These are phyloP conservation scores for Penicillium janthinellum DNA, from an alignment of 2,329 filamentous ascomycete species.

Conservation along the genomic window DNA sequence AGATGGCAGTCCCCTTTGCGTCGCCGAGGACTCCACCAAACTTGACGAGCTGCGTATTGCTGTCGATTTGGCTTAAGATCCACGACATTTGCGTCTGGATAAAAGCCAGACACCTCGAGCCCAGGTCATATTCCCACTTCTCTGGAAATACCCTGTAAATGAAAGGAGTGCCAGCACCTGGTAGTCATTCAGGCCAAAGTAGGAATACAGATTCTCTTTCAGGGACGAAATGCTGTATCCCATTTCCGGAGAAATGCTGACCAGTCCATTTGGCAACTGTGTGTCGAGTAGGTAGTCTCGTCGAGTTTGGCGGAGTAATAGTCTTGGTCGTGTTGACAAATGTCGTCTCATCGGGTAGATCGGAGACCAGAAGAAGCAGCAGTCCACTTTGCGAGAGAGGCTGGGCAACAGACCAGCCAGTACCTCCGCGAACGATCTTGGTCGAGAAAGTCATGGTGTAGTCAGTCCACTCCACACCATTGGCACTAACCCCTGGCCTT, in stretches of 20 bases:
- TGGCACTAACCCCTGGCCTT: too few species aligned
- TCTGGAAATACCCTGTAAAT: neutral
- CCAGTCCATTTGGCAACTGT: constrained; percentile 11
- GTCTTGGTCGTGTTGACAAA: constrained; percentile 9
- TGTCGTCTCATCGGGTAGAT: constrained; percentile 7
- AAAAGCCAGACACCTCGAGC: neutral
- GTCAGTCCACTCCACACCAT: neutral
- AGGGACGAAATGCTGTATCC: constrained; percentile 11
- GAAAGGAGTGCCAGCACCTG: constrained; percentile 7
- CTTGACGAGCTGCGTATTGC: neutral
- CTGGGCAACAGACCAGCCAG: neutral
- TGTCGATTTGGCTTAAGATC: neutral
- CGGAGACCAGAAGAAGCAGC: constrained; percentile 7
- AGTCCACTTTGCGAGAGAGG: constrained; percentile 1
- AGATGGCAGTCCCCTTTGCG: constrained; percentile 15
- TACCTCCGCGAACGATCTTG: neutral
- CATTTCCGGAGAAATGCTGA: constrained; percentile 16
- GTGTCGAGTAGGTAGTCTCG: constrained; percentile 17
- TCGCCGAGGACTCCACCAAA: neutral
- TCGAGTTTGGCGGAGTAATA: constrained; percentile 10
- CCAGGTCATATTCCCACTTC: neutral
- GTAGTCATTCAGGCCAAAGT: constrained; percentile 9
- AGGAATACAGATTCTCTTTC: constrained; percentile 23
- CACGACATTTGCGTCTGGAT: neutral
- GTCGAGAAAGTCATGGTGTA: neutral